Evolutionary conservation across 495 filamentous ascomycete species (phyloP).

Genomic region (Tetracladium setigerum): DNA sequence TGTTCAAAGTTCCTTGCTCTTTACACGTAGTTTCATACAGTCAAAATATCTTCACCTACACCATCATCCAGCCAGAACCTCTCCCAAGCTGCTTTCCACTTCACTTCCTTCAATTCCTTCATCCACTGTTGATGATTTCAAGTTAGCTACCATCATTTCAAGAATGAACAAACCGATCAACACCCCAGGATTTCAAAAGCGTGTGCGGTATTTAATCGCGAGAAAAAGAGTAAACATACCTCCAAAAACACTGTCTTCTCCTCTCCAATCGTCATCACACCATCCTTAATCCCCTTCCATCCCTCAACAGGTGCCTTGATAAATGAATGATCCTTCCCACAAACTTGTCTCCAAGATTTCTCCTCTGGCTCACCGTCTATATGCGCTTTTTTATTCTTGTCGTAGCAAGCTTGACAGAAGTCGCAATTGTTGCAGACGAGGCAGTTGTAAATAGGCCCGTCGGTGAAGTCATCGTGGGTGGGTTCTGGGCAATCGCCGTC

Average conservation of each 20-base stretch:
- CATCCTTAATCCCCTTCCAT: conserved; percentile 23
- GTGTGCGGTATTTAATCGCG: no score
- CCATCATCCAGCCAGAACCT: conserved; percentile 11
- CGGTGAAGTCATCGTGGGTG: no score
- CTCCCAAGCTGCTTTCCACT: conserved; percentile 17
- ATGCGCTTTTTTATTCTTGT: neutral
- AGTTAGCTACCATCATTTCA: no score
- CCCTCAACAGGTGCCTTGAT: conserved; percentile 21
- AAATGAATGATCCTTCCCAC: conserved; percentile 13
- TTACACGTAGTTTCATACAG: neutral
- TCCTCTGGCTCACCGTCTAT: no score
- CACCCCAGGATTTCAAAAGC: no score
- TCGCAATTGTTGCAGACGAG: neutral
- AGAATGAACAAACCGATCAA: no score
- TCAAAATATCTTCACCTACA: neutral
- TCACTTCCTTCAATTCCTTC: conserved; percentile 9
- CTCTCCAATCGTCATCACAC: conserved; percentile 17
- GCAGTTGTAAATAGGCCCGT: neutral
- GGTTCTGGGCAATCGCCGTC: neutral
- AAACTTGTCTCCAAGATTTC: neutral
- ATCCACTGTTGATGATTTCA: conserved; percentile 11
- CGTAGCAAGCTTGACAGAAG: neutral
- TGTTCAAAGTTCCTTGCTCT: neutral
- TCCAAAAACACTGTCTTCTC: conserved; percentile 15
- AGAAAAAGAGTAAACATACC: no score